Evolutionary conservation across 805 yeast genomes (phyloP), one percentile per base, ranked within the genome.

Genomic region (Osmozyma mogii): DNA sequence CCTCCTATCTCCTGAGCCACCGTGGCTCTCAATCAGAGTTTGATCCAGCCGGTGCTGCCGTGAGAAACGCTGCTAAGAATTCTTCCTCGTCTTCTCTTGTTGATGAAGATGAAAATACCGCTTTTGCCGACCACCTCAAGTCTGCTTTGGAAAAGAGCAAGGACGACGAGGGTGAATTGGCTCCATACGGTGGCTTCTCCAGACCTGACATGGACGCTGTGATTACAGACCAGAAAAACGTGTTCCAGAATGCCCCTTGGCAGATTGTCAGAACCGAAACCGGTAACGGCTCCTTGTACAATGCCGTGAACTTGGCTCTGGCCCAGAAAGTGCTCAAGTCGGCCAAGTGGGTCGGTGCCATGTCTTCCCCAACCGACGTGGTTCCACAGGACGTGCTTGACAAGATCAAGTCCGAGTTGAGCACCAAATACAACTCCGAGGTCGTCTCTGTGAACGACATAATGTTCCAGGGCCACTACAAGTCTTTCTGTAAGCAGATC

Each of bases 401-500:
- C 2, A 68, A 68, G 12, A 84, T 92, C 24, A 53, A 73, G 2
- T 40, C 44, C 0, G 62, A 60, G 22, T 54, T 84, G 31, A 39
- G 44, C 16, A 47, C 52, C 1, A 70, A 75, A 3, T 78, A 72
- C 49, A 48, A 72, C 34, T 72, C 79, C 23, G 70, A 68, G 35
- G 75, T 85, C 0, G 83, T 87, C 2, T 75, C 73, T 35, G 77
- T 89, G 3, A 73, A 72, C 41, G 97, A 92, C 54, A 56, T 73
- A 17, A 76, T 85, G 1, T 84, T 85, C 44, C 82, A 81, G 47
- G 96, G 96, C 13, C 95, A 88, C 49, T 92, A 92, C 54, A 76
- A 75, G 34, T 83, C 84, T 30, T 92, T 82, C 53, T 89, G 96
- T 54, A 92, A 92, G 55, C 94, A 88, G 47, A 84, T 92, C 22